Percentiles rank a stretch among this genome's conserved stretches.
Conservation (phyloP, 345 rosid genomes). For the Boechera retrofracta region DNA sequence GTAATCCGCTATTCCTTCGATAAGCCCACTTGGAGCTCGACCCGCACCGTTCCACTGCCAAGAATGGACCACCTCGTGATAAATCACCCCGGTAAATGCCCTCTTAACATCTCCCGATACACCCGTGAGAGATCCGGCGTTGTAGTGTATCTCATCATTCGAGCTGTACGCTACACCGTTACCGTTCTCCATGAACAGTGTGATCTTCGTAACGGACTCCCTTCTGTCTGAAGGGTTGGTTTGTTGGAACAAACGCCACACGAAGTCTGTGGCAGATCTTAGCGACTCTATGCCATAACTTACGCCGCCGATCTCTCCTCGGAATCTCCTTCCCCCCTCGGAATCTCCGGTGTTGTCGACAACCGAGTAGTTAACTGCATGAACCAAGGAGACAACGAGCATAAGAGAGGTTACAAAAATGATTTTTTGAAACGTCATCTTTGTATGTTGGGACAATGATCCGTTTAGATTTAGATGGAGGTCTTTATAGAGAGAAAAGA, state of each 20-base stretch:
- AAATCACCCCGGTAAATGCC: constrained; percentile 64
- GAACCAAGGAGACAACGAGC: constrained; percentile 21
- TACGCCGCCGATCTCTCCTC: not conserved
- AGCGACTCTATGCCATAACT: constrained; percentile 45
- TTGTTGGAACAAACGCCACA: constrained; percentile 54
- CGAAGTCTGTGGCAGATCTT: constrained; percentile 48
- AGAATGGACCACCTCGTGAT: constrained; percentile 69
- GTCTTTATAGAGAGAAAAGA: not conserved
- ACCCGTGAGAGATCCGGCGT: constrained; percentile 38
- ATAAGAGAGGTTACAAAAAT: constrained; percentile 18
- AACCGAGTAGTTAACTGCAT: constrained; percentile 44
- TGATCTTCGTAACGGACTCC: constrained; percentile 24
- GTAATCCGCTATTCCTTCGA: constrained; percentile 73
- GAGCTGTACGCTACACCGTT: constrained; percentile 38
- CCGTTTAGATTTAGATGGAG: not conserved
- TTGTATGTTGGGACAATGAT: not conserved
- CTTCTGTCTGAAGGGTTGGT: constrained; percentile 45
- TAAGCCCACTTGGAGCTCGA: constrained; percentile 52
- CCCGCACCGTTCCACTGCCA: constrained; percentile 81
- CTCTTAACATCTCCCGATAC: constrained; percentile 49
- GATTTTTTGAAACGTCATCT: constrained; percentile 6
- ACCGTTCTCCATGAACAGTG: constrained; percentile 46
- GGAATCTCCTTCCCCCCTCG: constrained; percentile 50
- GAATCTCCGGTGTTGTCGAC: constrained; percentile 46
- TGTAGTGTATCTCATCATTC: constrained; percentile 41